Percentiles rank a stretch among this genome's conserved stretches.
These are phyloP conservation scores for Malus hybrid DNA, from an alignment of 331 rosid species.

Conservation along the genomic window DNA sequence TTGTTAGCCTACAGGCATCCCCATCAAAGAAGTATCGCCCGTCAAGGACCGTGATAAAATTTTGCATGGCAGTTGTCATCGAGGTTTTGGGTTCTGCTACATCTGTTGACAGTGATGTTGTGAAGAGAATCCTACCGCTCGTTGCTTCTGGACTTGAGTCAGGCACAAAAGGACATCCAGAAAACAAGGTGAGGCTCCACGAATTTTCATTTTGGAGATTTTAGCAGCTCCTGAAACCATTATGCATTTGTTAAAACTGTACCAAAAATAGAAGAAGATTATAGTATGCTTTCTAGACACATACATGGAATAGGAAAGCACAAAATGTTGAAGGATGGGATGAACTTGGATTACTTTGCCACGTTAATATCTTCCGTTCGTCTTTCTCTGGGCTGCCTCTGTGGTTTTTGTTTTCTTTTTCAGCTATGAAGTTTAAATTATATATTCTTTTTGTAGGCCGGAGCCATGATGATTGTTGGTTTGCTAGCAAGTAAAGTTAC, in stretches of 20 bases:
- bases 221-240: background rate
- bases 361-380: background rate
- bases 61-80: conserved; percentile 77
- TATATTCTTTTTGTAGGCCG: conserved; percentile 50
- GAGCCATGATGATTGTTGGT: conserved; percentile 86
- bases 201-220: background rate
- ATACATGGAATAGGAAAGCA: background rate
- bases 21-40: conserved; percentile 64
- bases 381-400: background rate
- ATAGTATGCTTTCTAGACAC: background rate
- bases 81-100: conserved; percentile 72
- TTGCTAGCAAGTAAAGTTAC: conserved; percentile 66
- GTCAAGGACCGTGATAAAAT: conserved; percentile 53
- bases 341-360: background rate
- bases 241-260: background rate
- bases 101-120: conserved; percentile 47
- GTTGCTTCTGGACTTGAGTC: conserved; percentile 67
- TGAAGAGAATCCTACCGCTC: conserved; percentile 69
- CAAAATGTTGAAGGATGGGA: background rate
- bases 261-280: background rate
- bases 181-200: conserved; percentile 63
- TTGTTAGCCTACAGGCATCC: conserved; percentile 44
- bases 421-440: background rate
- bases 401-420: background rate
- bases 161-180: conserved; percentile 40